Conservation (phyloP, 192 early-diverging fungal genomes). For the Linderina pennispora region DNA sequence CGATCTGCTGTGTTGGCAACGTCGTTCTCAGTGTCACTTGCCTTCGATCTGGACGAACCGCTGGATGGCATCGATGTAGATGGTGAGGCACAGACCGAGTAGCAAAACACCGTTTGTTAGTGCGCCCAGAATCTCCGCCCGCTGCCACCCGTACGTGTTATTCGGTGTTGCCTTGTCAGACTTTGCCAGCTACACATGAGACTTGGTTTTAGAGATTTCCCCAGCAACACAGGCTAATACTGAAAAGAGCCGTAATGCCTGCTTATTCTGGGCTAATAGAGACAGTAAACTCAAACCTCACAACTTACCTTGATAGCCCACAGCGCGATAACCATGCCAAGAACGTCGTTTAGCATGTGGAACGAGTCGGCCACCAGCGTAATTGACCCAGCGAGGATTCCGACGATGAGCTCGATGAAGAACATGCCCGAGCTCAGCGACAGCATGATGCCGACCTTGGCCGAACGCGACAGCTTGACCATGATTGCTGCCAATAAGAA, state of each 20-base stretch:
- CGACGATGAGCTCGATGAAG: constrained; percentile 73
- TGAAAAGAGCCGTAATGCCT: not conserved
- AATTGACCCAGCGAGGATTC: constrained; percentile 68
- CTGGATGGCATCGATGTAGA: constrained; percentile 81
- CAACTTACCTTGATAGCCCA: constrained; percentile 64
- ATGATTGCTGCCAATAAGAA: not conserved
- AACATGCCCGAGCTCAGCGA: constrained; percentile 64
- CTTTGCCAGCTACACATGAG: constrained; percentile 52
- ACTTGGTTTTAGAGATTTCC: too few relatives aligned
- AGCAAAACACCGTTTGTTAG: constrained; percentile 86
- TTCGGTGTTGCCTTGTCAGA: constrained; percentile 52
- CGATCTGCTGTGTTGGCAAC: too few relatives aligned
- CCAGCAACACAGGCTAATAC: not conserved
- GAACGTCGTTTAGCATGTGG: constrained; percentile 86
- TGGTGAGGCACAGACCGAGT: constrained; percentile 86
- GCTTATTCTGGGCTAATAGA: too few relatives aligned
- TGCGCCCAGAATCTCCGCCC: constrained; percentile 91
- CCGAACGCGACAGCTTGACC: constrained; percentile 45
- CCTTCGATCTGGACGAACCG: constrained; percentile 66
- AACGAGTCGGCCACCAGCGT: constrained; percentile 88
- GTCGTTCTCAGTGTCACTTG: too few relatives aligned
- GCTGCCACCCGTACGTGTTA: constrained; percentile 85
- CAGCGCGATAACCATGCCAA: constrained; percentile 71
- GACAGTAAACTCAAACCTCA: not conserved
- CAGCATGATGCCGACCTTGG: constrained; percentile 55